phyloP scores from a whole-genome alignment of 2,329 filamentous ascomycete genomes.

The Xylogone sp. region DNA sequence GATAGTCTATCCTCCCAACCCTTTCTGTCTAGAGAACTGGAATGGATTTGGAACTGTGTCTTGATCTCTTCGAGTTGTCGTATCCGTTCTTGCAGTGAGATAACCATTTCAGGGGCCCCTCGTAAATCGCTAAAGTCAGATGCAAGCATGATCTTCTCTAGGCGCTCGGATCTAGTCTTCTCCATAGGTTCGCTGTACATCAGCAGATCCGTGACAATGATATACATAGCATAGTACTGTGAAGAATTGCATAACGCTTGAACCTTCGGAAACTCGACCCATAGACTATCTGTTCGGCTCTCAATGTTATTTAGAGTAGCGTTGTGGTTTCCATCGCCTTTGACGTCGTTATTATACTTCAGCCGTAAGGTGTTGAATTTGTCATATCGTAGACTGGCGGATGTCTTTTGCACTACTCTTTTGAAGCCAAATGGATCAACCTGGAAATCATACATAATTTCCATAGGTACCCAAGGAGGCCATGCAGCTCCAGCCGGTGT shows the following conservation, averaged over 20 bases:
- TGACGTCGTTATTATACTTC: constrained; percentile 95
- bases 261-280: constrained; percentile 93
- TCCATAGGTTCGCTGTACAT: constrained; percentile 95
- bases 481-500: constrained; percentile 80
- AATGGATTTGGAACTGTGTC: constrained; percentile 89
- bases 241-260: constrained; percentile 94
- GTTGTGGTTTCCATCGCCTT: constrained; percentile 53
- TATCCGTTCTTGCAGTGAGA: constrained; percentile 86
- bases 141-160: constrained; percentile 98
- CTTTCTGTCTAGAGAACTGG: constrained; percentile 78
- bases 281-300: constrained; percentile 89
- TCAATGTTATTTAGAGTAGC: constrained; percentile 57
- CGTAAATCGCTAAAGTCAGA: constrained; percentile 97
- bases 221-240: constrained; percentile 97
- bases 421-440: constrained; percentile 96
- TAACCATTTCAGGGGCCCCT: constrained; percentile 90
- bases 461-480: constrained; percentile 97
- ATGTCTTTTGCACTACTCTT: constrained; percentile 94
- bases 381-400: constrained; percentile 89
- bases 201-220: constrained; percentile 92
- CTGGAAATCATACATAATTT: constrained; percentile 97
- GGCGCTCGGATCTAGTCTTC: constrained; percentile 90
- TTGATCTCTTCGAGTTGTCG: constrained; percentile 95
- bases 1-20: constrained; percentile 88
- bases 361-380: constrained; percentile 97